These are phyloP conservation scores for Salvia sclarea DNA, from an alignment of 305 asterid species.

Conservation along the genomic window DNA sequence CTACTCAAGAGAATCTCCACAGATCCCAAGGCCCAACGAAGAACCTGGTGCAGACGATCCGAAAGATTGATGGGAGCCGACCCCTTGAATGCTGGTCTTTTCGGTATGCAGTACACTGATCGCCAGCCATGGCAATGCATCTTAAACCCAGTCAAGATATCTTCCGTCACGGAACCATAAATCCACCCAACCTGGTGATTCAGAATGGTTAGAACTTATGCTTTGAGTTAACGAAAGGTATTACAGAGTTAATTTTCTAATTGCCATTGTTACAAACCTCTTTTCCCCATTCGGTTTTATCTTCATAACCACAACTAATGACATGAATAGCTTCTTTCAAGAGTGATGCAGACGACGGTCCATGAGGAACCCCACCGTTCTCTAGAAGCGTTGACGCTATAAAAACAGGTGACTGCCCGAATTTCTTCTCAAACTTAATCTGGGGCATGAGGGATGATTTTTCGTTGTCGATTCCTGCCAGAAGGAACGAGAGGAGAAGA, in stretches of 20 bases:
- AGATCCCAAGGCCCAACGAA: constrained; percentile 96
- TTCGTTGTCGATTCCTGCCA: constrained; percentile 67
- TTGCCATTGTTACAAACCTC: constrained; percentile 3
- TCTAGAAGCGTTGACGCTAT: constrained; percentile 27
- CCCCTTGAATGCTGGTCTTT: constrained; percentile 88
- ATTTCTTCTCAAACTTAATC: constrained; percentile 9
- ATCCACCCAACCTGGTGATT: constrained; percentile 84
- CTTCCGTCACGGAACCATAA: constrained; percentile 93
- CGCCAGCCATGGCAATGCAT: constrained; percentile 99
- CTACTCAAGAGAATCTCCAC: constrained; percentile 87
- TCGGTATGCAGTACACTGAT: constrained; percentile 87
- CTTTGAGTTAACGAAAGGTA: not conserved
- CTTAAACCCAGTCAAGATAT: constrained; percentile 90
- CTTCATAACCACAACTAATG: constrained; percentile 23
- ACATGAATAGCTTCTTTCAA: constrained; percentile 27
- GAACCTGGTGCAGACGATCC: constrained; percentile 92
- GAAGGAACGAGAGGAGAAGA: constrained; percentile 8
- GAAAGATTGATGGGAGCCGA: constrained; percentile 95
- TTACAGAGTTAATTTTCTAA: not conserved
- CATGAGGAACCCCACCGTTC: constrained; percentile 12
- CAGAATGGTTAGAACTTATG: constrained; percentile 11
- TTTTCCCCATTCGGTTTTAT: constrained; percentile 24
- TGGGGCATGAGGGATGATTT: constrained; percentile 25
- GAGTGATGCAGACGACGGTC: constrained; percentile 22
- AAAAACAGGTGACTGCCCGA: constrained; percentile 16